phyloP scores from a whole-genome alignment of 2,329 filamentous ascomycete species.

The Claviceps pusilla region DNA sequence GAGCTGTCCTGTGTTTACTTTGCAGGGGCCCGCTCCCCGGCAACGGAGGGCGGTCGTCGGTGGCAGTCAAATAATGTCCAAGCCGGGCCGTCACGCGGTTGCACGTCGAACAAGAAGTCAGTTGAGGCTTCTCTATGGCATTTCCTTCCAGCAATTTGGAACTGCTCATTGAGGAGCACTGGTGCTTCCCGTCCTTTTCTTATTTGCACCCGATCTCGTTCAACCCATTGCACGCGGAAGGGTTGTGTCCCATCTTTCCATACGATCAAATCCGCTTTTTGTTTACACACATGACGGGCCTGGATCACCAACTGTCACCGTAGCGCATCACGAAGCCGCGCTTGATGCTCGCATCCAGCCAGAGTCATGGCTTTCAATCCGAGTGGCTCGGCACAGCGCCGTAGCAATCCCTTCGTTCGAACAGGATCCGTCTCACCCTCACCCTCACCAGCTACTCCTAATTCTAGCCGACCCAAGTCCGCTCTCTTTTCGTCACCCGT shows the following conservation, averaged over 20 bases:
- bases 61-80: conserved; percentile 3
- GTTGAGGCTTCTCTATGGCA: conserved; percentile 10
- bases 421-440: conserved; percentile 35
- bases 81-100: neutral
- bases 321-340: conserved; percentile 1
- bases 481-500: conserved; percentile 50
- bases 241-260: neutral
- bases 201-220: neutral
- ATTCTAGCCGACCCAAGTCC: conserved; percentile 54
- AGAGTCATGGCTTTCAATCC: conserved; percentile 21
- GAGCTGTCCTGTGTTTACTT: conserved; percentile 15
- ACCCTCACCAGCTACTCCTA: conserved; percentile 45
- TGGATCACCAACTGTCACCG: neutral
- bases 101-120: neutral
- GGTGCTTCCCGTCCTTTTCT: conserved; percentile 12
- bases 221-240: neutral
- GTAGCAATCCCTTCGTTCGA: conserved; percentile 67
- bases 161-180: conserved; percentile 10
- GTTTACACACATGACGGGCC: conserved; percentile 11
- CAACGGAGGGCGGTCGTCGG: conserved; percentile 11
- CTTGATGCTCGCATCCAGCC: conserved; percentile 10
- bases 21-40: conserved; percentile 10
- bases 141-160: conserved; percentile 11
- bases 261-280: conserved; percentile 5
- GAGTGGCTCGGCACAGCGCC: conserved; percentile 44